Conservation (phyloP, 768 basidiomycete genomes). For the Lentinula sp. region DNA sequence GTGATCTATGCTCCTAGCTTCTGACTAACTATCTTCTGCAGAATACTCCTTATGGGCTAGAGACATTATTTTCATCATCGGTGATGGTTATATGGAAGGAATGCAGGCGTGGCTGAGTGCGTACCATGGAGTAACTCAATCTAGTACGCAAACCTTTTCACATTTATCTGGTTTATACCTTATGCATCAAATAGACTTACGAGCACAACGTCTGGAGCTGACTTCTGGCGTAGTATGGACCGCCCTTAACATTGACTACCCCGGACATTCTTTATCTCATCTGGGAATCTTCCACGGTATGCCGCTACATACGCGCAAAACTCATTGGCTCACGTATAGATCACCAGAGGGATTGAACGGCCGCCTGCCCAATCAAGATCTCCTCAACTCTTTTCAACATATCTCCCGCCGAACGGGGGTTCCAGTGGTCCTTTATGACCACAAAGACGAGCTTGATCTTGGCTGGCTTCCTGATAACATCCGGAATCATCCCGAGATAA, state of each 20-base stretch:
- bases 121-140: constrained; percentile 68
- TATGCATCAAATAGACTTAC: constrained; percentile 42
- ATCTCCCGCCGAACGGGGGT: constrained; percentile 72
- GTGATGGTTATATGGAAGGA: constrained; percentile 85
- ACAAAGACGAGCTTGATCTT: constrained; percentile 28
- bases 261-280: constrained; percentile 94
- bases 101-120: constrained; percentile 88
- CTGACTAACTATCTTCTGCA: constrained; percentile 21
- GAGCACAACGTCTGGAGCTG: constrained; percentile 54
- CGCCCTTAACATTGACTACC: constrained; percentile 90
- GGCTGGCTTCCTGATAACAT: constrained; percentile 42
- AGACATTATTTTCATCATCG: constrained; percentile 85
- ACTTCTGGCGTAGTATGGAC: constrained; percentile 93
- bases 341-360: constrained; percentile 88
- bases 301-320: constrained; percentile 14
- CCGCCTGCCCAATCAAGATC: constrained; percentile 91
- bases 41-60: constrained; percentile 92
- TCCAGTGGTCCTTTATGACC: constrained; percentile 77
- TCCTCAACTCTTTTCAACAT: constrained; percentile 73
- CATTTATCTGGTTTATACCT: not conserved
- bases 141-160: constrained; percentile 35
- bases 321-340: constrained; percentile 2
- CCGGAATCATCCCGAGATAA: constrained; percentile 34
- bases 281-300: constrained; percentile 91
- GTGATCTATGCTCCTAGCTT: not conserved